Evolutionary conservation across 306 rosid species (phyloP), one percentile per base, ranked within the genome.

Genomic region (Fragaria nilgerrensis): DNA sequence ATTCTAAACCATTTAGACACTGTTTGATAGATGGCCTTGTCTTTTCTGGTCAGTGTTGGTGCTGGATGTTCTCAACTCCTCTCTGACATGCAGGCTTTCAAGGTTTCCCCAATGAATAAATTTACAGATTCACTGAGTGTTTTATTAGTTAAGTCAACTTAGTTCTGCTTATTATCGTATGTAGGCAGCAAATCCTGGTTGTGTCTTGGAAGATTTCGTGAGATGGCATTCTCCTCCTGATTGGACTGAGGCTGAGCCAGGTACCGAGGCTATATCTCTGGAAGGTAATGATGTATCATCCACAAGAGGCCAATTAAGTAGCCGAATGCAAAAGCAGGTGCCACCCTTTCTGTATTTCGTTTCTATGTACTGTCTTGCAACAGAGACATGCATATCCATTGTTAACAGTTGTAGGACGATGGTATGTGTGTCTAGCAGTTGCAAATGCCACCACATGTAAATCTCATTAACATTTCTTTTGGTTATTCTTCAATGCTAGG

Each of bases 161-260:
- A 61, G 41, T 64, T 73, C 73, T 82, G 80, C 77, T 70, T 67
- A 66, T 77, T 76, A 48, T 72, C 56, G 36, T 81, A 68, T 67
- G 72, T 85, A 96, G 99, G 98, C 96, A 75, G 99, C 99, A 48
- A 96, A 96, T 91, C 99, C 99, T 84, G 99, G 99, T 78, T 96
- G 99, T 87, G 93, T 96, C 84, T 87, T 96, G 89, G 98, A 91
- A 82, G 99, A 96, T 86, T 96, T 96, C 82, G 98, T 96, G 56
- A 87, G 99, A 81, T 96, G 99, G 99, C 93, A 92, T 88, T 96
- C 99, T 62, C 99, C 99, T 83, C 99, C 99, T 81, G 99, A 96
- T 78, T 96, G 99, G 99, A 86, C 91, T 27, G 96, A 89, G 67
- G 81, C 75, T 79, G 96, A 89, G 76, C 87, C 84, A 63, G 70